Conservation (phyloP, 1,284 basidiomycete species). For the Omphalotus olearius region DNA sequence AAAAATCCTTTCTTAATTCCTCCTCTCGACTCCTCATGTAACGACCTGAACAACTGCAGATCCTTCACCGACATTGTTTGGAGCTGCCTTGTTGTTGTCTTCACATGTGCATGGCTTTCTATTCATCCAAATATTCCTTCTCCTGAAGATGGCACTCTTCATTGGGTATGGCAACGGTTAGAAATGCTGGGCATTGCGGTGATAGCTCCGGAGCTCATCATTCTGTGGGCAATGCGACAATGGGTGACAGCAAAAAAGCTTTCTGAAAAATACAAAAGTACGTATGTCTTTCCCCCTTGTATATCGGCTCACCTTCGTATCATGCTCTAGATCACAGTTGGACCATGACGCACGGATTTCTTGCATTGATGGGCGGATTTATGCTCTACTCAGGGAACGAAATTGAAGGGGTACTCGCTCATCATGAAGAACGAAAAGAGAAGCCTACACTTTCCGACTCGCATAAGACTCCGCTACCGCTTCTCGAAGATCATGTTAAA, state of each 20-base stretch:
- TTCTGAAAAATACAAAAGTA: constrained; percentile 11
- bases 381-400: constrained; percentile 10
- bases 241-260: constrained; percentile 19
- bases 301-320: background rate
- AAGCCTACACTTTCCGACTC: no score
- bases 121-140: constrained; percentile 30
- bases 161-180: constrained; percentile 6
- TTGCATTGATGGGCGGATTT: constrained; percentile 27
- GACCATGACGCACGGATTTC: constrained; percentile 23
- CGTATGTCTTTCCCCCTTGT: background rate
- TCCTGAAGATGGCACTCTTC: background rate
- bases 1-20: no score
- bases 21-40: background rate
- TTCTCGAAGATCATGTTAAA: no score
- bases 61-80: constrained; percentile 18
- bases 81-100: constrained; percentile 26
- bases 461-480: no score
- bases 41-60: background rate
- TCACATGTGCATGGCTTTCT: constrained; percentile 30
- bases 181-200: constrained; percentile 21
- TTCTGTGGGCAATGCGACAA: constrained; percentile 23
- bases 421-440: no score
- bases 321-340: constrained; percentile 12
- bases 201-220: constrained; percentile 23
- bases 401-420: no score